phyloP scores from a whole-genome alignment of 495 filamentous ascomycete species.

The Cercophora newfieldiana region DNA sequence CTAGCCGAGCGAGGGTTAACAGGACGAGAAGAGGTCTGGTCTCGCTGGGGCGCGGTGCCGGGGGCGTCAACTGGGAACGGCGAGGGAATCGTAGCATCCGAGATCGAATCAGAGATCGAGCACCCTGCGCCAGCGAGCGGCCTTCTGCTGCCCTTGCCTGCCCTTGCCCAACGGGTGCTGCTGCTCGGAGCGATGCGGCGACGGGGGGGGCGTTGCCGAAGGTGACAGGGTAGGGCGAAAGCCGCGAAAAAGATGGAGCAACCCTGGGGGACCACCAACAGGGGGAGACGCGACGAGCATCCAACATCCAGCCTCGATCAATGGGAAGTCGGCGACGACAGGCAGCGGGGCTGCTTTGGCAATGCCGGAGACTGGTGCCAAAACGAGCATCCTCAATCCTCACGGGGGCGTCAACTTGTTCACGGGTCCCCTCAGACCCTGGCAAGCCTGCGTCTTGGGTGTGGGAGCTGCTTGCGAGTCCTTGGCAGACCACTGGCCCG shows the following conservation, averaged over 20 bases:
- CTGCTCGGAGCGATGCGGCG: conserved; percentile 6
- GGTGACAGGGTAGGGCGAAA: conserved; percentile 6
- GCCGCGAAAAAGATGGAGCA: not conserved
- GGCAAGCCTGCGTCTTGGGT: conserved; percentile 24
- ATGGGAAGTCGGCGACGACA: conserved; percentile 15
- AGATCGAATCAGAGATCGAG: conserved; percentile 37
- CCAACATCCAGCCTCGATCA: conserved; percentile 17
- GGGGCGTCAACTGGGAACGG: conserved; percentile 1
- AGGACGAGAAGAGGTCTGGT: conserved; percentile 9
- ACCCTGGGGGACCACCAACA: not conserved
- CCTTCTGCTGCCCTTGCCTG: conserved; percentile 17
- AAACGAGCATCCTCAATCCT: conserved; percentile 17
- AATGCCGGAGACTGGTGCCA: conserved; percentile 19
- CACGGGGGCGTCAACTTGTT: conserved; percentile 23
- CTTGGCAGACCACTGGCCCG: conserved; percentile 33
- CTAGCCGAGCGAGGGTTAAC: conserved; percentile 11
- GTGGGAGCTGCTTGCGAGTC: conserved; percentile 32
- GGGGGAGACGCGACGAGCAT: conserved; percentile 4
- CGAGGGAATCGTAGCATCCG: conserved; percentile 27
- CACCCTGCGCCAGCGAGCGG: conserved; percentile 9
- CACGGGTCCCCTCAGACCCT: conserved; percentile 31
- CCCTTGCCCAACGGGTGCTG: not conserved
- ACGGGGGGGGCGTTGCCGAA: conserved; percentile 25
- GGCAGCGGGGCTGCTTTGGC: conserved; percentile 18
- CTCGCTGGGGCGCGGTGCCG: not conserved